Conservation (phyloP, 352 stramenopile species). For the Phytopythium aichiense region DNA sequence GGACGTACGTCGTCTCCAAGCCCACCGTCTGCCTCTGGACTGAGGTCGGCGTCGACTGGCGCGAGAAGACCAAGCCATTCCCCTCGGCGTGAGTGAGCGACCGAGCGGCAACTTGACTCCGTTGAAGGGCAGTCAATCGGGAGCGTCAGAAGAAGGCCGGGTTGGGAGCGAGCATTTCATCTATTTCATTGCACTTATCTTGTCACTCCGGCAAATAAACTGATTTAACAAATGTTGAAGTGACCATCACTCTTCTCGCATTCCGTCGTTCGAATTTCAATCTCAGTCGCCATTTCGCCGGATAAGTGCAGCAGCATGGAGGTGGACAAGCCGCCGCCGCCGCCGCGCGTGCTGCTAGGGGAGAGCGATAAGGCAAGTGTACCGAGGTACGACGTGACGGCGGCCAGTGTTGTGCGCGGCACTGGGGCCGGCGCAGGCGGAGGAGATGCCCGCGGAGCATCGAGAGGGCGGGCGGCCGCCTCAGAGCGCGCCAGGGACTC, state of each 20-base stretch:
- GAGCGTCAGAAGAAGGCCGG: too few species aligned
- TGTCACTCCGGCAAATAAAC: background rate
- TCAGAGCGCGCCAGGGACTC: slow-evolving; percentile 18
- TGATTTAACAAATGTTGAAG: slow-evolving; percentile 17
- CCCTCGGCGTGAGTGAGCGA: slow-evolving; percentile 15
- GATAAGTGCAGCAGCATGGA: slow-evolving; percentile 17
- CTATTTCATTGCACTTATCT: background rate
- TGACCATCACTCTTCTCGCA: slow-evolving; percentile 34
- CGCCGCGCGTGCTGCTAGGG: slow-evolving; percentile 26
- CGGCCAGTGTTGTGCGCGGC: slow-evolving; percentile 9
- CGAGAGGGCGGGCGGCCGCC: slow-evolving; percentile 17
- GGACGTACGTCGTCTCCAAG: slow-evolving; percentile 24
- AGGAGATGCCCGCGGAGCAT: slow-evolving; percentile 10
- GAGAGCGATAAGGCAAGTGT: slow-evolving; percentile 14
- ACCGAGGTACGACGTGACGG: slow-evolving; percentile 29
- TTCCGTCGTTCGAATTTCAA: background rate
- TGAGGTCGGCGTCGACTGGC: slow-evolving; percentile 30
- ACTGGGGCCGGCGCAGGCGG: slow-evolving; percentile 11
- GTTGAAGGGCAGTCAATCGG: too few species aligned
- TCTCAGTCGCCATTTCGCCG: slow-evolving; percentile 16
- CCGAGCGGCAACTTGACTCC: too few species aligned
- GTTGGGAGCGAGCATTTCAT: background rate
- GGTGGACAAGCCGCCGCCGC: background rate
- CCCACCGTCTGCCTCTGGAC: slow-evolving; percentile 31
- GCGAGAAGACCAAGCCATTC: slow-evolving; percentile 28